Base-by-base conservation (phyloP, 148 eudicot genomes). In the Fagopyrum homotropicum region DNA sequence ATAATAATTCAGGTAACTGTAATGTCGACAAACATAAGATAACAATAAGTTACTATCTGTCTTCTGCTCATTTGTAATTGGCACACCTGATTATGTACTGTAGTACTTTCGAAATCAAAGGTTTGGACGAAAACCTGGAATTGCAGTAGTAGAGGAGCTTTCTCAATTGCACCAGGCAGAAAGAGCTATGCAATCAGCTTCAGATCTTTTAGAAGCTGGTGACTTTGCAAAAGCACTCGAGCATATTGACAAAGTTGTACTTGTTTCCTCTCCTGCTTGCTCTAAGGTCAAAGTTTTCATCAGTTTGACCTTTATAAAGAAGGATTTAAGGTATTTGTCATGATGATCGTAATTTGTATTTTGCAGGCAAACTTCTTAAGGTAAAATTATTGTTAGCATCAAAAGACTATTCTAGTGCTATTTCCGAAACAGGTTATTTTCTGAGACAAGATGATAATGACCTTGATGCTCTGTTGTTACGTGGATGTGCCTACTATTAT, bases 401-500 rank as follows among this genome's bases (percentile, higher is more conserved):
- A 50, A 87, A 90, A 82, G 98, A 89, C 81, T 93, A 88, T 87
- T 89, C 98, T 52, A 79, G 84, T 69, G 86, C 81, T 66, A 93
- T 93, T 72, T 80, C 94, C 75, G 95, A 88, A 81, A 40, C 95
- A 11, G 98, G 97, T 45, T 91, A 78, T 79, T 87, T 91, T 73
- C 97, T 91, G 52, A 91, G 89, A 85, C 93, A 91, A 81, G 93
- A 91, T 79, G 98, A 93, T 79, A 82, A 87, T 48, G 82, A 93
- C 77, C 82, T 94, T 3, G 95, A 90, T 22, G 98, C 98, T 12
- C 81, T 94, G 78, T 84, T 89, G 40, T 78, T 88, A 49, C 89
- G 98, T 79, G 98, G 98, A 35, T 91, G 93, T 68, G 97, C 97
- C 69, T 94, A 94, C 78, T 94, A 94, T 83, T 94, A 94, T 77